A percentile compares a stretch with the other conserved stretches of the same genome.
phyloP scores from a whole-genome alignment of 2,329 filamentous ascomycete species.

The Talaromyces amestolkiae region DNA sequence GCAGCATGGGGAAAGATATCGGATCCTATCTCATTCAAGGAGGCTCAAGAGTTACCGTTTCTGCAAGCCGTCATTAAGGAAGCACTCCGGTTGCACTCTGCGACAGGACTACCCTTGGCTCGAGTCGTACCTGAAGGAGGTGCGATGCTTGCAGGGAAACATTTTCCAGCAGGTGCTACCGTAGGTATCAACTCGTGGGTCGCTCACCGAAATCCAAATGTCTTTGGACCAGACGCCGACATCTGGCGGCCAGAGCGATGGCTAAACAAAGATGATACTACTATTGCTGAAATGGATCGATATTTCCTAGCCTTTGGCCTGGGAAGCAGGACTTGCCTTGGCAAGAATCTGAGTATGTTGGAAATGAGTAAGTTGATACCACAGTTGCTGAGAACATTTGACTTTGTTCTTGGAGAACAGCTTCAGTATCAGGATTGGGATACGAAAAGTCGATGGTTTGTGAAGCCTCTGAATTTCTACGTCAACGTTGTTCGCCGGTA shows the following conservation, averaged over 20 bases:
- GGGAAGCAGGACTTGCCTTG: background rate
- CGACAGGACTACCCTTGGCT: constrained; percentile 28
- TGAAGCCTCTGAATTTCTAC: background rate
- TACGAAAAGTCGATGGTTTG: background rate
- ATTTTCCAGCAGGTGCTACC: constrained; percentile 25
- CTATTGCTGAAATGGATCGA: constrained; percentile 7
- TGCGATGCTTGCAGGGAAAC: constrained; percentile 10
- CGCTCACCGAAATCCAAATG: constrained; percentile 23
- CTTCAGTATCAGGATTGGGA: background rate
- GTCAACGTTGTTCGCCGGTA: background rate
- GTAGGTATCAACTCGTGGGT: constrained; percentile 31
- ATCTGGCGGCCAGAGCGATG: constrained; percentile 27
- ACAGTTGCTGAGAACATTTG: background rate
- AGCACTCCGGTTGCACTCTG: constrained; percentile 24
- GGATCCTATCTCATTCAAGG: background rate
- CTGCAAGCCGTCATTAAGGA: constrained; percentile 22
- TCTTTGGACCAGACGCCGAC: constrained; percentile 26
- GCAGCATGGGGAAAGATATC: background rate
- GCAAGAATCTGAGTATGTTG: constrained; percentile 5
- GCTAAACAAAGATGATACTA: constrained; percentile 18
- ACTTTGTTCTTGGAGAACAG: background rate
- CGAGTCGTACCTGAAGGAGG: constrained; percentile 29
- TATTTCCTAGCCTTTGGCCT: constrained; percentile 1
- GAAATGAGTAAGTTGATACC: constrained; percentile 17
- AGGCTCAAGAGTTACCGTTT: constrained; percentile 27